Base-by-base conservation (phyloP, 2,329 filamentous ascomycete genomes). In the Aspergillus uvarum region DNA sequence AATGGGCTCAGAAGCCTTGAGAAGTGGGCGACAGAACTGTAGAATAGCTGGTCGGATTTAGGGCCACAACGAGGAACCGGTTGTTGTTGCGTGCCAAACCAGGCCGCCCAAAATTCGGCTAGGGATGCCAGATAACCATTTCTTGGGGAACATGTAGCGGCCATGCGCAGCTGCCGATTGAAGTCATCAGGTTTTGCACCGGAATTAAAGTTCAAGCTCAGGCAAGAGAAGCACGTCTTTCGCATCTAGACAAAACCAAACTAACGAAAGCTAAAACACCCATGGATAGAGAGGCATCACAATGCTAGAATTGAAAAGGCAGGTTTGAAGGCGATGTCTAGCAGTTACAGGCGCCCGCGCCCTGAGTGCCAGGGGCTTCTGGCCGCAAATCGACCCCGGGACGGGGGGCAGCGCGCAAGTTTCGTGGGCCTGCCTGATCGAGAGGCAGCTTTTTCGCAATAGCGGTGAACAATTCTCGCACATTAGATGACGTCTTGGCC, bases 361-460 rank as follows among this genome's bases (percentile, higher is more conserved):
- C 81, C 73, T 87, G 83, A 59, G 86, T 86, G 59, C 80, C 81
- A 65, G 86, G 81, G 57, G 85, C 80, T 72, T 88, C 83, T 38
- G 84, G 84, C 68, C 87, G 83, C 65, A 91, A 78, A 74, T 90
- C 87, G 42, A 91, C 88, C 56, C 88, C 88, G 59, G 83, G 81
- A 66, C 85, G 81, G 65, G 84, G 82, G 65, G 83, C 85, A 59
- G 85, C 79, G 69, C 93, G 85, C 73, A 93, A 83, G 76, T 93
- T 93, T 75, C 94, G 87, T 64, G 94, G 92, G n/a, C 93, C 94
- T 54, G 88, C 93, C 79, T 98, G 95, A 74, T 99, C 95, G 68
- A 98, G 88, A 32, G 95, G 95, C 66, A 99, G 84, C 80, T 96
- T 98, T 88, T 94, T 96, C 63, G 95, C 95, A 74, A 99, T 98